Evolutionary conservation across 768 basidiomycete genomes (phyloP).

Genomic region (Daedalea quercina): DNA sequence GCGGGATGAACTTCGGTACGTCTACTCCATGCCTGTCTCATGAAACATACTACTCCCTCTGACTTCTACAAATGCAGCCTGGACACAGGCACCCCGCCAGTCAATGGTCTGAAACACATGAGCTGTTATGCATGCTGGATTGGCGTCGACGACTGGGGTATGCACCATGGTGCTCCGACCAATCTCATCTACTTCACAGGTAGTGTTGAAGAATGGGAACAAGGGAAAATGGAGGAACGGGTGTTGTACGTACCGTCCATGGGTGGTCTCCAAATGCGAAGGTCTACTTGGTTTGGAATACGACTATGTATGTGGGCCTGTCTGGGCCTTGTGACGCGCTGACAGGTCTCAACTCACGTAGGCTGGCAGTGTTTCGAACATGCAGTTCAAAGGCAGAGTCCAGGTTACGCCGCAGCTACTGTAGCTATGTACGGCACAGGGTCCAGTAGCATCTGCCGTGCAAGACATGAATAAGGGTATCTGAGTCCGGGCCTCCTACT

Average conservation of each 20-base stretch:
- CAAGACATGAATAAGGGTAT: too few relatives aligned
- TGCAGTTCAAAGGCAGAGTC: too few relatives aligned
- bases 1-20: constrained; percentile 26
- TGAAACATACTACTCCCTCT: neutral
- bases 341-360: too few relatives aligned
- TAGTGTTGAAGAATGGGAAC: neutral
- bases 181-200: constrained; percentile 21
- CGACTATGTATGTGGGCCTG: too few relatives aligned
- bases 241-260: neutral
- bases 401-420: too few relatives aligned
- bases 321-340: too few relatives aligned
- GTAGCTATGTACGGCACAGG: too few relatives aligned
- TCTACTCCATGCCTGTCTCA: neutral
- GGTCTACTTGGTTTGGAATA: neutral
- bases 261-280: neutral
- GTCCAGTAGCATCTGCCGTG: too few relatives aligned
- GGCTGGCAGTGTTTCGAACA: too few relatives aligned
- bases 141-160: constrained; percentile 23
- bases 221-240: neutral
- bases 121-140: constrained; percentile 26
- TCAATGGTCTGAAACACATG: constrained; percentile 24
- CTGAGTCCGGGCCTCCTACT: too few relatives aligned
- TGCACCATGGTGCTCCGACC: constrained; percentile 20
- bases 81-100: constrained; percentile 22
- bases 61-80: constrained; percentile 11